Evolutionary conservation across 768 basidiomycete genomes (phyloP).

Genomic region (Lactifluus echinatus): DNA sequence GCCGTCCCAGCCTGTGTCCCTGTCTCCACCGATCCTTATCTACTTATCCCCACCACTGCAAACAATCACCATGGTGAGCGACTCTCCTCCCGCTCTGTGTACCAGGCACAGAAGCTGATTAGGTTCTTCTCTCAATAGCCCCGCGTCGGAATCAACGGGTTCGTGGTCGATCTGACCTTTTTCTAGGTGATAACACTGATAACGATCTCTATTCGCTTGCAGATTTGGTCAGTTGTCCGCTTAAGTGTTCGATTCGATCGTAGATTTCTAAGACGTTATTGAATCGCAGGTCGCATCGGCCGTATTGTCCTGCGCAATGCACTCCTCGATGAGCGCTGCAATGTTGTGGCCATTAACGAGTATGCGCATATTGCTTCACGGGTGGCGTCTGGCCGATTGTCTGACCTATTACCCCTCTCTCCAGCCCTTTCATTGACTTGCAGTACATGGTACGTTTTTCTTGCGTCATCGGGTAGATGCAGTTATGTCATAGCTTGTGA

Average conservation of each 20-base stretch:
- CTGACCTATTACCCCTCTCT: background rate
- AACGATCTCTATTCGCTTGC: constrained; percentile 16
- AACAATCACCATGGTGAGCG: background rate
- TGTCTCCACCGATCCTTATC: constrained; percentile 1
- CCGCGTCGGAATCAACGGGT: constrained; percentile 98
- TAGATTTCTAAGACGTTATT: background rate
- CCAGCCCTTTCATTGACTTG: constrained; percentile 93
- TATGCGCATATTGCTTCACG: constrained; percentile 31
- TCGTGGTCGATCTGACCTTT: constrained; percentile 27
- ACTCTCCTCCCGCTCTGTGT: background rate
- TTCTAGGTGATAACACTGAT: constrained; percentile 4
- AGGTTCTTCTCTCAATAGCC: constrained; percentile 31
- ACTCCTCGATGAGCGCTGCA: constrained; percentile 58
- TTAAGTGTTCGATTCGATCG: background rate
- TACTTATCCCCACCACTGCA: background rate
- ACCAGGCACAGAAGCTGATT: background rate
- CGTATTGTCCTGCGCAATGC: constrained; percentile 98
- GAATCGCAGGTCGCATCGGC: constrained; percentile 83
- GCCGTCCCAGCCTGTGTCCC: constrained; percentile 6
- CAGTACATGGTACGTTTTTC: constrained; percentile 78
- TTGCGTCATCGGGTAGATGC: background rate
- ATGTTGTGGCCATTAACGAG: constrained; percentile 96
- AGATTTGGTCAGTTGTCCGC: constrained; percentile 59
- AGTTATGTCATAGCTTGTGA: background rate
- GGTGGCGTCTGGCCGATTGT: background rate